These are phyloP conservation scores for Trichoderma afroharzianum DNA, from an alignment of 2,329 filamentous ascomycete species.

Conservation along the genomic window DNA sequence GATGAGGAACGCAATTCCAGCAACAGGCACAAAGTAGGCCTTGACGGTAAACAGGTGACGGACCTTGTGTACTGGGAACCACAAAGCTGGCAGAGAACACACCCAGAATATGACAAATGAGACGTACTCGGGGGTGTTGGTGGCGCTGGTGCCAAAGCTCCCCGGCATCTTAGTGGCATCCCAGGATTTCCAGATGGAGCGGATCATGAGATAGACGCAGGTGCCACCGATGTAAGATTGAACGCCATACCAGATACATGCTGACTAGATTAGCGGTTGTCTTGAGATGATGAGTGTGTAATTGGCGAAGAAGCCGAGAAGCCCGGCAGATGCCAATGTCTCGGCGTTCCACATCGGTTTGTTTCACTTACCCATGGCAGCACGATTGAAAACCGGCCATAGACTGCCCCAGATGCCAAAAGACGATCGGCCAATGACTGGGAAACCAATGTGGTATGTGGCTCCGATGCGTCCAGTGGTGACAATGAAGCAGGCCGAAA, in stretches of 20 bases:
- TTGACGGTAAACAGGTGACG: conserved; percentile 90
- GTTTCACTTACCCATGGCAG: conserved; percentile 60
- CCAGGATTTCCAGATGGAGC: conserved; percentile 74
- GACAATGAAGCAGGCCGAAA: conserved; percentile 72
- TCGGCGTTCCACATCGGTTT: background rate
- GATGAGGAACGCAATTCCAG: conserved; percentile 81
- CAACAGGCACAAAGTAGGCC: conserved; percentile 75
- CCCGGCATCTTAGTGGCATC: conserved; percentile 60
- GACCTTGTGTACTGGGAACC: conserved; percentile 85
- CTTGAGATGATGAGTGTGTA: background rate
- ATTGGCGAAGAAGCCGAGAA: background rate
- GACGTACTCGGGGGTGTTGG: conserved; percentile 69
- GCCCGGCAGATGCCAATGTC: background rate
- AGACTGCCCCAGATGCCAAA: conserved; percentile 88
- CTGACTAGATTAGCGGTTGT: conserved; percentile 31
- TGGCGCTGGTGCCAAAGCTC: conserved; percentile 60
- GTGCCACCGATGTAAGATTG: conserved; percentile 80
- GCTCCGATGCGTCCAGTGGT: conserved; percentile 80
- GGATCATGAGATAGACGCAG: conserved; percentile 87
- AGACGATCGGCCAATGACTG: conserved; percentile 70
- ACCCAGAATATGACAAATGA: conserved; percentile 89
- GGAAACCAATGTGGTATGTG: conserved; percentile 84
- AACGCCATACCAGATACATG: conserved; percentile 84
- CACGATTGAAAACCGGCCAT: conserved; percentile 86
- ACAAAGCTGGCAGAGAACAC: conserved; percentile 75